Base-by-base conservation (phyloP, 169 alveolate species). In the Amoebophrya sp. region DNA sequence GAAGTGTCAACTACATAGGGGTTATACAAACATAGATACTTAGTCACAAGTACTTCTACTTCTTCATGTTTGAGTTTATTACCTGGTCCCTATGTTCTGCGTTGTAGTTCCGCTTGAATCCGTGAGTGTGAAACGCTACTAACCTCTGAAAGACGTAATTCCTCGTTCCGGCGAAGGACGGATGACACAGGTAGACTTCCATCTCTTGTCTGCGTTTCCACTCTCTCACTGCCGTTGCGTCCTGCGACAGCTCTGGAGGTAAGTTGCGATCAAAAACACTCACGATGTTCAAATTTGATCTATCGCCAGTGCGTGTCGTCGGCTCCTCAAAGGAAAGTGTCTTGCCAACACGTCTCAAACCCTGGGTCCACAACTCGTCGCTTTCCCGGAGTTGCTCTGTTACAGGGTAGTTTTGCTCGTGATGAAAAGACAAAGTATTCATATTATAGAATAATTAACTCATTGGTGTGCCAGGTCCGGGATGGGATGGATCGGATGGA, bases 181-280 rank as follows among this genome's bases (percentile, higher is more conserved):
- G 83, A 18, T 65, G 83, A 36, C 83, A 65, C 38, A 65, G 83
- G 83, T 65, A 65, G 33, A 65, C 83, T 36, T 65, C 83, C 83
- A 65, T 65, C 83, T 65, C 83, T 26, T 65, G 83, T 29, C 83
- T 29, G 10, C 26, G 2, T 26, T 65, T 65, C 83, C 83, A 65
- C 18, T 1, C 33, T 0, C n/a, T 29, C 83, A 65, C 83, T 36
- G 83, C 83, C 38, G 2, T 65, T 36, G 18, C 38, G 83, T 65
- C 83, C 26, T 1, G 26, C 83, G 83, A 29, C 33, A 65, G 26
- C 83, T 65, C 83, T 0, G 36, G 39, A 10, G 83, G 83, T 26
- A 65, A 36, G 83, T 65, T 65, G 83, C 83, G 83, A 26, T 65
- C 83, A 18, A 65, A 65, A 1, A 65, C 83, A 36, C 38, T 26